phyloP scores from a whole-genome alignment of 2,329 filamentous ascomycete species.

The Aspergillus bombycis region DNA sequence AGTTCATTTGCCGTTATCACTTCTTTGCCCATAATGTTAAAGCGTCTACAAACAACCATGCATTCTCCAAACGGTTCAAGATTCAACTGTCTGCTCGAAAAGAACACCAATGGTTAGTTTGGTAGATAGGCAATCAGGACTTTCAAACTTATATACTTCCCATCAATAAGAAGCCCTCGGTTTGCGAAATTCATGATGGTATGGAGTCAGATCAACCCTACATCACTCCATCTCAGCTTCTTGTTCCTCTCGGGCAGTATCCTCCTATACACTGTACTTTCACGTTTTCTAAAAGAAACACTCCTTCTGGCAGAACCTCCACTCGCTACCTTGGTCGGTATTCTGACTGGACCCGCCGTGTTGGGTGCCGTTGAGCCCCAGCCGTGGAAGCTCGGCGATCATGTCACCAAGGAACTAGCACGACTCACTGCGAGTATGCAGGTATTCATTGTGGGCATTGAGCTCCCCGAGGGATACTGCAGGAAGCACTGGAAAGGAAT shows the following conservation, averaged over 20 bases:
- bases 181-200: not conserved
- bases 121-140: not conserved
- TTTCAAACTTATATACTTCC: not conserved
- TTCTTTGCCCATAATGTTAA: not conserved
- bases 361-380: not conserved
- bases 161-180: not conserved
- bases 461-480: not conserved
- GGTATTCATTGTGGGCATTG: slow-evolving; percentile 1
- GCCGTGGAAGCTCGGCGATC: not conserved
- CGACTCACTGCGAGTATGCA: slow-evolving; percentile 1
- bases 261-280: not conserved
- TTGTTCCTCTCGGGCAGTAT: not conserved
- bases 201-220: not conserved
- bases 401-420: not conserved
- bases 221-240: slow-evolving; percentile 1
- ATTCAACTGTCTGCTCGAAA: not conserved
- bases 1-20: not conserved
- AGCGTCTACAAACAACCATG: not conserved
- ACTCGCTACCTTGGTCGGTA: not conserved
- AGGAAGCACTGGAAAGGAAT: not conserved
- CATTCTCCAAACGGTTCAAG: not conserved
- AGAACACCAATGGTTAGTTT: not conserved
- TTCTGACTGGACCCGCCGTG: not conserved
- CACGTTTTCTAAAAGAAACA: slow-evolving; percentile 1
- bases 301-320: not conserved